Base-by-base conservation (phyloP, 345 rosid species). In the Lagerstroemia speciosa region DNA sequence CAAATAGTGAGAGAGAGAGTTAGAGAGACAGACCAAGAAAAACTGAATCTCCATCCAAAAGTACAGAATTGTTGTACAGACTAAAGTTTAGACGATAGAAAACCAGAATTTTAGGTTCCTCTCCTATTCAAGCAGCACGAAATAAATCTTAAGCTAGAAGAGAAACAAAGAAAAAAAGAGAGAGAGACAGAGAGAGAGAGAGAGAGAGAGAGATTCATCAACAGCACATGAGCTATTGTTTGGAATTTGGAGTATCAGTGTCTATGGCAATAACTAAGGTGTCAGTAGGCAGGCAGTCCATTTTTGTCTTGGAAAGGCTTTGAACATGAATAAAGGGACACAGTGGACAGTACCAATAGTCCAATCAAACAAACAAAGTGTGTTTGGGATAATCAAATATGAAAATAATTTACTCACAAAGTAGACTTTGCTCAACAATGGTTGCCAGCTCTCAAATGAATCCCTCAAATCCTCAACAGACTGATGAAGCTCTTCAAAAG, bases 361-460 rank as follows among this genome's bases (percentile, higher is more conserved):
- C n/a, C 5, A 6, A 38, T n/a, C 14, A 37, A 38, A 3, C 0
- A 38, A 10, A 19, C 31, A 29, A 4, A 65, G 0, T 16, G 0
- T 62, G 3, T 24, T 3, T 32, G 17, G 7, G 33, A n/a, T 16
- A 64, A 48, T 8, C 10, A 60, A 38, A 62, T 43, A 30, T 70
- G 19, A 24, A 5, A 10, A 19, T 24, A 57, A 70, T 53, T 12
- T 57, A 80, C 99, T 87, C 81, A 95, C 99, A 80, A 87, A 88
- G 73, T 86, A 84, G 67, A 87, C 86, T 87, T 89, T 89, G 74
- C 98, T 92, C 38, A 79, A 80, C 76, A 90, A 77, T 8, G 94
- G 83, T 71, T 87, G 91, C 87, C 97, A 87, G 69, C 73, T 85
- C 66, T 82, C 86, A 72, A 89, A 83, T 72, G 81, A 80, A 79